Percentiles rank a stretch among this genome's conserved stretches.
These are phyloP conservation scores for Lavandula angustifolia DNA, from an alignment of 257 asterid genomes.

Conservation along the genomic window DNA sequence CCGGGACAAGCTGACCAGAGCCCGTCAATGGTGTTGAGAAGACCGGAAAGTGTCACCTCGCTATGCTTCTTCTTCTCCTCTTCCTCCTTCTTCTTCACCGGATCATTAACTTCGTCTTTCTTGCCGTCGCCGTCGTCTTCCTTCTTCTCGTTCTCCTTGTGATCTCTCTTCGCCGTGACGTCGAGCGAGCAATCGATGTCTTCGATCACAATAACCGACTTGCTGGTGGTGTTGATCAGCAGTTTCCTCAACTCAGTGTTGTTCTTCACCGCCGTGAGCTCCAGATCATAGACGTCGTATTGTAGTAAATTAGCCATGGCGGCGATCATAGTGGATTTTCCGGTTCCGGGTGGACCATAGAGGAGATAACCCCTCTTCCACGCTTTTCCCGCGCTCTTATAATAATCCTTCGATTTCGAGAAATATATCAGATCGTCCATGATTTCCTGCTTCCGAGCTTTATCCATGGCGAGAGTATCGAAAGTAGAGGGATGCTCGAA, in stretches of 20 bases:
- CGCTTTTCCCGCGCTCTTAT: slow-evolving; percentile 58
- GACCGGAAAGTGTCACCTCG: slow-evolving; percentile 57
- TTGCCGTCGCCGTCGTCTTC: background rate
- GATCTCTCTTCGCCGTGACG: slow-evolving; percentile 48
- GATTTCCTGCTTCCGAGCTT: slow-evolving; percentile 42
- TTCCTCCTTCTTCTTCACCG: background rate
- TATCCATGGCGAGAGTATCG: slow-evolving; percentile 56
- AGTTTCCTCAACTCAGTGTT: slow-evolving; percentile 50
- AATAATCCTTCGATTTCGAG: slow-evolving; percentile 44
- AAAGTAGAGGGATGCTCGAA: slow-evolving; percentile 58
- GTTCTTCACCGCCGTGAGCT: slow-evolving; percentile 47
- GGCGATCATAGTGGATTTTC: slow-evolving; percentile 56
- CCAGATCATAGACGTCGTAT: slow-evolving; percentile 53
- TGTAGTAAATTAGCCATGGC: slow-evolving; percentile 55
- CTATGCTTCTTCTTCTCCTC: slow-evolving; percentile 30
- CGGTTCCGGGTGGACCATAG: slow-evolving; percentile 57
- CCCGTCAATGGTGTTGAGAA: slow-evolving; percentile 62
- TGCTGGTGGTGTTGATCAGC: slow-evolving; percentile 47
- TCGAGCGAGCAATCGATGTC: slow-evolving; percentile 59
- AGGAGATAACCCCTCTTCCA: slow-evolving; percentile 39
- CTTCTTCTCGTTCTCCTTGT: background rate
- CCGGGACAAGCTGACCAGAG: slow-evolving; percentile 67
- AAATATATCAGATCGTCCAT: slow-evolving; percentile 42
- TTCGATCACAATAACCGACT: slow-evolving; percentile 54
- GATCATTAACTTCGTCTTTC: background rate